Percentiles rank a stretch among this genome's conserved stretches.
These are phyloP conservation scores for Cinnamomum micranthum DNA, from an alignment of 164 flowering plant species.

Conservation along the genomic window DNA sequence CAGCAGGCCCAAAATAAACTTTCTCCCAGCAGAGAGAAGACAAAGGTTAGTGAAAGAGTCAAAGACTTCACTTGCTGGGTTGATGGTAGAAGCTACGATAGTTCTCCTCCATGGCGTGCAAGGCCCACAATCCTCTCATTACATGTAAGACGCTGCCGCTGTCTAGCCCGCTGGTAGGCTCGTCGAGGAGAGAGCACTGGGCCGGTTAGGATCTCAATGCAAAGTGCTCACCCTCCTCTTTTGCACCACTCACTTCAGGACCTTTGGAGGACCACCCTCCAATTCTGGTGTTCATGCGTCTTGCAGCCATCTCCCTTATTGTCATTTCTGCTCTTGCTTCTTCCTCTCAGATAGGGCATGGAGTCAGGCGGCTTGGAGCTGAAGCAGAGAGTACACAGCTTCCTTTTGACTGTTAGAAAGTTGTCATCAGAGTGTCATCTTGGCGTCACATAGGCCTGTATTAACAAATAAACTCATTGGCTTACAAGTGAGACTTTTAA, in stretches of 20 bases:
- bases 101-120: conserved; percentile 34
- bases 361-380: conserved; percentile 47
- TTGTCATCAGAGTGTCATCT: conserved; percentile 46
- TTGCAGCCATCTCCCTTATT: conserved; percentile 56
- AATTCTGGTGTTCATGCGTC: conserved; percentile 43
- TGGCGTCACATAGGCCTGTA: conserved; percentile 66
- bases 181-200: conserved; percentile 63
- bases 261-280: conserved; percentile 55
- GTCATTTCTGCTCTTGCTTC: conserved; percentile 40
- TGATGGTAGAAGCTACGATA: conserved; percentile 60
- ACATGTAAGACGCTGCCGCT: conserved; percentile 63
- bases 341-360: conserved; percentile 40
- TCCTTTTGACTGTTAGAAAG: conserved; percentile 57
- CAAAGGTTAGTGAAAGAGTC: conserved; percentile 56
- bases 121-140: conserved; percentile 36
- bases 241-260: conserved; percentile 56
- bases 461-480: neutral
- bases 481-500: neutral
- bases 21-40: conserved; percentile 57
- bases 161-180: conserved; percentile 70
- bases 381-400: conserved; percentile 58
- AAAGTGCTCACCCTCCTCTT: conserved; percentile 62
- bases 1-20: conserved; percentile 57
- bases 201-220: conserved; percentile 45
- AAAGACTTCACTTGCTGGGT: conserved; percentile 66